Evolutionary conservation across 768 basidiomycete genomes (phyloP).

Genomic region (Leccinellum rugosiceps): DNA sequence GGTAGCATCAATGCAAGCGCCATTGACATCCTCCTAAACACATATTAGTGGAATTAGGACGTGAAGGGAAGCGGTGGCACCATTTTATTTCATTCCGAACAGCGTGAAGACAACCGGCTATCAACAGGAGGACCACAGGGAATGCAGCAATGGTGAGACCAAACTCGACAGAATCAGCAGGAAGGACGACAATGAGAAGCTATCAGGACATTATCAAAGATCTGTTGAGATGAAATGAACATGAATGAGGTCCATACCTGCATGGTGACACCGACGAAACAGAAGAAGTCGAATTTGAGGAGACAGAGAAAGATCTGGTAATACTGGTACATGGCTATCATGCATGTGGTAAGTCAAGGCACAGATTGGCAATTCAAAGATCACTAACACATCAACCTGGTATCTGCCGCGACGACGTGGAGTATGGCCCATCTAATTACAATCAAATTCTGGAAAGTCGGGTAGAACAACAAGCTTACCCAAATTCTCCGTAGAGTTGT

Average conservation of each 20-base stretch:
- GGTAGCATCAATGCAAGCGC: constrained; percentile 78
- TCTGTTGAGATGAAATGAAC: not conserved
- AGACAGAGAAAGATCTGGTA: constrained; percentile 87
- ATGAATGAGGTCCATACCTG: constrained; percentile 47
- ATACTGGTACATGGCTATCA: constrained; percentile 79
- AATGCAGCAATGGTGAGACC: constrained; percentile 81
- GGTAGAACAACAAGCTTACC: constrained; percentile 43
- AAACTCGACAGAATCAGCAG: constrained; percentile 66
- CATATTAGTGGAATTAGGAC: constrained; percentile 2
- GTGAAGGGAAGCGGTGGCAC: constrained; percentile 36
- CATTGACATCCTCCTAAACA: constrained; percentile 58
- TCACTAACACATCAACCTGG: constrained; percentile 72
- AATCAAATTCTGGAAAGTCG: not conserved
- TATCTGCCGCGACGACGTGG: constrained; percentile 84
- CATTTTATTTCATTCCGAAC: constrained; percentile 80
- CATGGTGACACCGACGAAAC: constrained; percentile 84
- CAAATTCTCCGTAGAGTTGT: constrained; percentile 75
- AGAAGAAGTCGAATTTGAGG: constrained; percentile 89
- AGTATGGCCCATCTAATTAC: constrained; percentile 79
- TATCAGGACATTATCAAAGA: constrained; percentile 25
- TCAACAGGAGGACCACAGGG: constrained; percentile 67
- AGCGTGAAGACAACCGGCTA: constrained; percentile 63
- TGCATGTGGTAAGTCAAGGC: constrained; percentile 4
- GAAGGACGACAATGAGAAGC: constrained; percentile 80
- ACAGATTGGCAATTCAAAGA: not conserved